phyloP scores from a whole-genome alignment of 768 basidiomycete species.

The Russula abietina region DNA sequence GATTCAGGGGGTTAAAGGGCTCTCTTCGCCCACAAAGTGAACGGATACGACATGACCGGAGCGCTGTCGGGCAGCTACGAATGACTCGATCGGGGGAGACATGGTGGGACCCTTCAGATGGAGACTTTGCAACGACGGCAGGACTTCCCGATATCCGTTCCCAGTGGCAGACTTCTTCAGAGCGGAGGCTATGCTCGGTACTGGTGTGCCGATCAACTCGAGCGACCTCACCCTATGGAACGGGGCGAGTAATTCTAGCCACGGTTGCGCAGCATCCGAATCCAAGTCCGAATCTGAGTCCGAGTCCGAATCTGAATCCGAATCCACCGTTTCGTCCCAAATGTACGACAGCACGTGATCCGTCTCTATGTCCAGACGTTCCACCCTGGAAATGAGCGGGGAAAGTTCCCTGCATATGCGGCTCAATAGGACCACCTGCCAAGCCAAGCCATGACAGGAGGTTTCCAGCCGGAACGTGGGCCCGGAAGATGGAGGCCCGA shows the following conservation, averaged over 20 bases:
- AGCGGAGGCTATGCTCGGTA: constrained; percentile 2
- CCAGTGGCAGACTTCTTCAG: not conserved
- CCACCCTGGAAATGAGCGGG: not conserved
- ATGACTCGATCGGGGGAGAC: not conserved
- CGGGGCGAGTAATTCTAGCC: constrained; percentile 6
- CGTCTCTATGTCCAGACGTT: constrained; percentile 5
- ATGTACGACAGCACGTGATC: not conserved
- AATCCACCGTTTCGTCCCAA: not conserved
- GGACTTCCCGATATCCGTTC: not conserved
- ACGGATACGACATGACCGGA: constrained; percentile 2
- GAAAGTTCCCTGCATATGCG: constrained; percentile 2
- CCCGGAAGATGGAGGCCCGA: not conserved
- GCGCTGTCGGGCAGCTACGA: not conserved
- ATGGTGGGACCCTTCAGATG: not conserved
- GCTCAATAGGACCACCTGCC: not conserved
- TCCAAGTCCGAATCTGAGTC: not conserved
- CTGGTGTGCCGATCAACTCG: constrained; percentile 1
- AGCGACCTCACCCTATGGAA: constrained; percentile 6
- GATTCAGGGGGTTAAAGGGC: not conserved
- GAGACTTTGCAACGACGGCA: constrained; percentile 4
- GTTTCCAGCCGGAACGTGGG: not conserved
- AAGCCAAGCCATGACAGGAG: not conserved
- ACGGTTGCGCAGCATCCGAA: not conserved
- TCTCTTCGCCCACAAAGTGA: not conserved
- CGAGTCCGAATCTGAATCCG: not conserved